These are phyloP conservation scores for Psilocybe tampanensis DNA, from an alignment of 768 basidiomycete species.

Conservation along the genomic window DNA sequence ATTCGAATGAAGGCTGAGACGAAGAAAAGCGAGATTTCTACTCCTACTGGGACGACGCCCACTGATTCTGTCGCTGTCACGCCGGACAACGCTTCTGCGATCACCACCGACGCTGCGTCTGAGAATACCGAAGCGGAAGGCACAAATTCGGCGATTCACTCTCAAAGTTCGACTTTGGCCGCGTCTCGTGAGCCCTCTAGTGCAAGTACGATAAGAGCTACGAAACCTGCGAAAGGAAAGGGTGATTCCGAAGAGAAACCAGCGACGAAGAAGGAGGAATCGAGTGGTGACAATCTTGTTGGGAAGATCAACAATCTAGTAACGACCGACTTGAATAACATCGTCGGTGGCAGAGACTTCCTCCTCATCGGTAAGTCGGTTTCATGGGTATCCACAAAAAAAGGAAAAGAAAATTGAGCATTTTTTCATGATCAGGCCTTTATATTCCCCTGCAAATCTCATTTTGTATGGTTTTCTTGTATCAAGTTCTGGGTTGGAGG, in stretches of 20 bases:
- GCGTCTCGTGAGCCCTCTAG: neutral
- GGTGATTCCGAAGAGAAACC: neutral
- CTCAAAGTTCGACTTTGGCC: neutral
- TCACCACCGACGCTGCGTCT: neutral
- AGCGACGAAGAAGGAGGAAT: neutral
- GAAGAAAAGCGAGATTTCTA: neutral
- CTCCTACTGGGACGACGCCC: neutral
- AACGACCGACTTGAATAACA: slow-evolving; percentile 30
- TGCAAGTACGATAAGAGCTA: neutral
- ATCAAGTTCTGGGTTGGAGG: slow-evolving; percentile 50
- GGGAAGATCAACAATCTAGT: slow-evolving; percentile 72
- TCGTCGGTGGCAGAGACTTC: slow-evolving; percentile 29
- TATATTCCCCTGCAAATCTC: slow-evolving; percentile 43
- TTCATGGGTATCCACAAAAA: too few species aligned
- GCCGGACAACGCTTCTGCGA: neutral
- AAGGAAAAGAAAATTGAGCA: too few species aligned
- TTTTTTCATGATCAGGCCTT: slow-evolving; percentile 23
- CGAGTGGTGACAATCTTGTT: slow-evolving; percentile 45
- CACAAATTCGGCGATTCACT: neutral
- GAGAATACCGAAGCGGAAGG: neutral
- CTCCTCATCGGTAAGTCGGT: slow-evolving; percentile 16
- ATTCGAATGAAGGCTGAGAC: slow-evolving; percentile 45
- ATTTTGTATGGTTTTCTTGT: slow-evolving; percentile 45
- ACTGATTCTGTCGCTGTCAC: neutral
- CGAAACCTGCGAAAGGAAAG: neutral